These are phyloP conservation scores for Irineochytrium annulatum DNA, from an alignment of 192 early-diverging fungal species.

Conservation along the genomic window DNA sequence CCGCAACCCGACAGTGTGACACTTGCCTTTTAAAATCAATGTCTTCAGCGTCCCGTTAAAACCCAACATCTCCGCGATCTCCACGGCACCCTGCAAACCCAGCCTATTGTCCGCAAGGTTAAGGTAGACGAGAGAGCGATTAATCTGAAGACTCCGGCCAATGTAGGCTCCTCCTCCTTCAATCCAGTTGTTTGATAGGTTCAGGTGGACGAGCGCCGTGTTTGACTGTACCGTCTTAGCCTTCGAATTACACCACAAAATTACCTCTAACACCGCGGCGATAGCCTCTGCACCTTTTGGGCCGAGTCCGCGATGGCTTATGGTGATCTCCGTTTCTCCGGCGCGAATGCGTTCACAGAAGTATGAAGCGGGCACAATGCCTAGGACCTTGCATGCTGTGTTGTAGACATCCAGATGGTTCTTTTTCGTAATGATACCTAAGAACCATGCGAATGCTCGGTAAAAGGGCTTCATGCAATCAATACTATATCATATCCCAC, in stretches of 20 bases:
- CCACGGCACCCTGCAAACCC: conserved; percentile 24
- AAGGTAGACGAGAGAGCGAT: conserved; percentile 29
- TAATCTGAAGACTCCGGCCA: conserved; percentile 36
- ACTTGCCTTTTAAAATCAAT: conserved; percentile 37
- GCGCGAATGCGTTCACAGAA: conserved; percentile 13
- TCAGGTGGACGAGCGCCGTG: conserved; percentile 30
- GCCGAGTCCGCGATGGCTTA: conserved; percentile 49
- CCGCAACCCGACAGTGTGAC: neutral
- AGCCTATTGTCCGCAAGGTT: conserved; percentile 43
- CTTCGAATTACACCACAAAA: neutral
- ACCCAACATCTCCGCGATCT: conserved; percentile 46
- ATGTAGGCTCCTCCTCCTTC: conserved; percentile 40
- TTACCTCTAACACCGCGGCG: conserved; percentile 42
- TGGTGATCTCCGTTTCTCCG: conserved; percentile 29
- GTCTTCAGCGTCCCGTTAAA: conserved; percentile 41
- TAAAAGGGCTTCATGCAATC: neutral
- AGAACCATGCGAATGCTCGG: neutral
- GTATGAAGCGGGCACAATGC: conserved; percentile 45
- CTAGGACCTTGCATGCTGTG: conserved; percentile 38
- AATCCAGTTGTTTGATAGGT: conserved; percentile 45
- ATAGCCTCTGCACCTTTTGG: conserved; percentile 45
- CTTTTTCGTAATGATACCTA: conserved; percentile 33
- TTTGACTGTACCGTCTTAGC: conserved; percentile 19
- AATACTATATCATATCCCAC: neutral
- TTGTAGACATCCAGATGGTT: conserved; percentile 32